Conservation (phyloP, 441 rosid genomes). For the Gossypium lobatum region DNA sequence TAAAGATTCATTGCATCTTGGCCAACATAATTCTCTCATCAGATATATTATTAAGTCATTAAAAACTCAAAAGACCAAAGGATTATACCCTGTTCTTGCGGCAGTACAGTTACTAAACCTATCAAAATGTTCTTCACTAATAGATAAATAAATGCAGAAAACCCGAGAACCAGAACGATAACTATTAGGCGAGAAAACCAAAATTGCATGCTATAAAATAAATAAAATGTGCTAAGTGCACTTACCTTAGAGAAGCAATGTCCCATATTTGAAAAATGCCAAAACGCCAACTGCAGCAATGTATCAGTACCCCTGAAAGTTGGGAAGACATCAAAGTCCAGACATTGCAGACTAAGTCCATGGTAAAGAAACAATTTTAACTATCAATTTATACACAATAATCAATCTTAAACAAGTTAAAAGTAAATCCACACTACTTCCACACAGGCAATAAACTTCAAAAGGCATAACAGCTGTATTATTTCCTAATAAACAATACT, state of each 20-base stretch:
- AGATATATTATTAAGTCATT: not conserved
- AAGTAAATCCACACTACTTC: not conserved
- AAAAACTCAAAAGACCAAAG: not conserved
- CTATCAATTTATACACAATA: not conserved
- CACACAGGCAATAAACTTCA: not conserved
- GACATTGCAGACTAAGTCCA: not conserved
- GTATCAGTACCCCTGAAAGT: constrained; percentile 13
- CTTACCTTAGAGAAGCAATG: constrained; percentile 29
- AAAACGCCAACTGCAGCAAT: not conserved
- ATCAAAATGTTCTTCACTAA: not conserved
- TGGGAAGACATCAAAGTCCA: not conserved
- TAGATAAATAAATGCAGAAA: not conserved
- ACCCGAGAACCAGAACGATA: not conserved
- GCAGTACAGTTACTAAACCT: not conserved
- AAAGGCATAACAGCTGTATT: not conserved
- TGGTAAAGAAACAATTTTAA: not conserved
- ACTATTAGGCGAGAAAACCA: not conserved
- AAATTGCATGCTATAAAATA: not conserved
- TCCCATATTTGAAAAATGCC: constrained; percentile 31
- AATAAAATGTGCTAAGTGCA: not conserved
- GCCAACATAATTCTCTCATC: not conserved
- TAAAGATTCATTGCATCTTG: not conserved
- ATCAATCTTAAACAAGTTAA: not conserved
- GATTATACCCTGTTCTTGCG: not conserved
- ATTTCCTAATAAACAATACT: not conserved